Percentiles rank a stretch among this genome's conserved stretches.
Conservation (phyloP, 257 asterid genomes). For the Eustoma russellianum region DNA sequence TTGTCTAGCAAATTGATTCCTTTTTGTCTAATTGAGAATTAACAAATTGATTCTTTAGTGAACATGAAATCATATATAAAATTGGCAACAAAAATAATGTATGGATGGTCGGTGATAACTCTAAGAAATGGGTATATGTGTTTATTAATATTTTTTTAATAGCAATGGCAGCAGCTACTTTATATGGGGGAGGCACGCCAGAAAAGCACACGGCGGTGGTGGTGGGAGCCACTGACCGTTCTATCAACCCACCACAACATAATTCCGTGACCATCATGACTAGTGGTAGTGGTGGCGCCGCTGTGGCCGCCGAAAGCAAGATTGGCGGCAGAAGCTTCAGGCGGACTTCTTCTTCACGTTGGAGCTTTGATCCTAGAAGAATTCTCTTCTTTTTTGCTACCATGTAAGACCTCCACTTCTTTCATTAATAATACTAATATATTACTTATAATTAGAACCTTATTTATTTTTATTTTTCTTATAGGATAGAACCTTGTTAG, state of each 20-base stretch:
- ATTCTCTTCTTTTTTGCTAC: conserved; percentile 78
- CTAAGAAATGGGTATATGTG: no score
- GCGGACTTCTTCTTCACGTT: conserved; percentile 34
- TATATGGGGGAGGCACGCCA: conserved; percentile 49
- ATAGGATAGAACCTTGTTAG: no score
- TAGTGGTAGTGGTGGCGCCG: conserved; percentile 24
- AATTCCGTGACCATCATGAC: conserved; percentile 67
- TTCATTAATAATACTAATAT: neutral
- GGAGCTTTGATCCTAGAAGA: conserved; percentile 51
- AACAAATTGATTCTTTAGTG: neutral
- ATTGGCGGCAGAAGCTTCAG: conserved; percentile 30
- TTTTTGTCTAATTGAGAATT: no score
- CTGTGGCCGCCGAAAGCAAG: conserved; percentile 28
- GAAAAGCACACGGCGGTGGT: conserved; percentile 47
- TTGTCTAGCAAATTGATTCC: conserved; percentile 2
- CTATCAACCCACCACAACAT: conserved; percentile 34
- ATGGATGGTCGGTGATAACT: no score
- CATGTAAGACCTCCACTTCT: conserved; percentile 19
- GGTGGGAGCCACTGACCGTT: conserved; percentile 42
- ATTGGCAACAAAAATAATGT: no score
- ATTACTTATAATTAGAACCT: neutral
- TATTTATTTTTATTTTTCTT: no score
- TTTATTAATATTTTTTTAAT: conserved; percentile 1
- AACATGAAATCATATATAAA: conserved; percentile 3
- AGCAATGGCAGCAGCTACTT: conserved; percentile 35